Base-by-base conservation (phyloP, 192 early-diverging fungal genomes). In the Umbelopsis sp. region DNA sequence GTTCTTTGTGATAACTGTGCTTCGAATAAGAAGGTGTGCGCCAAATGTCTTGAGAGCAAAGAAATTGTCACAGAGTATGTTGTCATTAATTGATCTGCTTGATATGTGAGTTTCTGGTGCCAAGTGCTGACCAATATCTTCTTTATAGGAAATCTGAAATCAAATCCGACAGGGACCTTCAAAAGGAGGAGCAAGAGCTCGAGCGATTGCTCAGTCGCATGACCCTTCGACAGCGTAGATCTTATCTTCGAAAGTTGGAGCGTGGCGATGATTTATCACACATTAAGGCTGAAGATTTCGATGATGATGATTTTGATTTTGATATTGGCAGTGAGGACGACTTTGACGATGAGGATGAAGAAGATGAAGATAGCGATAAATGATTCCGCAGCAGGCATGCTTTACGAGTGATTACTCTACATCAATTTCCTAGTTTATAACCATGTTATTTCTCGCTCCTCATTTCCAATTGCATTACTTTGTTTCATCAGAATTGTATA, bases 1-100 rank as follows among this genome's bases (percentile, higher is more conserved):
- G 90, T 97, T 15, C 75, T 97, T 3, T 99, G 97, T 82, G 84
- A 91, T 73, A 86, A 86, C 45, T 99, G 97, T 76, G 93, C 96
- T 5, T 67, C 68, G 30, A 74, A 77, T 6, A 94, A 92, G 82
- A 84, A 88, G 46, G 93, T 96, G 22, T 99, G 96, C 66, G 96
- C 95, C 46, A 98, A 98, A 81, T 99, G 96, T 81, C 78, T 88
- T 73, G 87, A 92, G 72, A 75, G 72, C 4, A 72, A 80, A 35
- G 85, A 94, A 46, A 91, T 95, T 49, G 81, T 92, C 20, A 71
- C 76, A 16, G 64, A 71, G 78, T 80, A 73, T 50, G 70, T 66
- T 35, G 12, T 33, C 27, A 18, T 61, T 35, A 18, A 16, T 12
- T 25, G 22, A 30, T 50, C 16, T 20, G 46, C 3, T 15, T 12